These are phyloP conservation scores for Pichia sp. DNA, from an alignment of 1,139 yeast genomes.

Conservation along the genomic window DNA sequence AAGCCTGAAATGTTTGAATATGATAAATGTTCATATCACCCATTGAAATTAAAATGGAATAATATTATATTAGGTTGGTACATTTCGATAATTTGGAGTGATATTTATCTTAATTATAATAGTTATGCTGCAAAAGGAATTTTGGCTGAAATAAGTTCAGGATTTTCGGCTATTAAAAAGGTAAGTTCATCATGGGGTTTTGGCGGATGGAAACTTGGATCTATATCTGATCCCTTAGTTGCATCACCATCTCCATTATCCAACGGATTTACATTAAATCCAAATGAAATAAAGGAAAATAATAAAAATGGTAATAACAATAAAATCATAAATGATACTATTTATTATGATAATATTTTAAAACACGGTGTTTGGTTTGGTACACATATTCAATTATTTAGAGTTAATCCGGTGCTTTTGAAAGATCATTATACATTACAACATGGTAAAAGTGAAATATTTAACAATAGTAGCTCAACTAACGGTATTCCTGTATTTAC, in stretches of 20 bases:
- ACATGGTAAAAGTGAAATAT: constrained; percentile 11
- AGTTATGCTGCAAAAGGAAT: constrained; percentile 19
- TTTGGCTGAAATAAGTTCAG: constrained; percentile 30
- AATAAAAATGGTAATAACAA: background rate
- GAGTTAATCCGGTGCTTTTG: constrained; percentile 28
- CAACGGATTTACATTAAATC: background rate
- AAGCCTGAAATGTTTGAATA: constrained; percentile 35
- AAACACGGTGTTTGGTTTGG: constrained; percentile 53
- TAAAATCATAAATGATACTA: constrained; percentile 5
- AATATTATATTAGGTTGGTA: constrained; percentile 72
- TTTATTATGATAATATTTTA: constrained; percentile 31
- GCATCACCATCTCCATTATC: constrained; percentile 3
- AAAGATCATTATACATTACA: constrained; percentile 14
- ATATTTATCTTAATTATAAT: constrained; percentile 45
- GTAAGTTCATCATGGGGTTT: constrained; percentile 40
- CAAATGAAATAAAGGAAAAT: background rate
- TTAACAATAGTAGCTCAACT: background rate
- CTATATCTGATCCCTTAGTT: background rate
- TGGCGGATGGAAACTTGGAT: constrained; percentile 13
- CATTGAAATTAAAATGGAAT: constrained; percentile 56
- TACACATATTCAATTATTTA: constrained; percentile 57
- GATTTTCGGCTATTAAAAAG: constrained; percentile 41
- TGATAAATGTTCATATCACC: constrained; percentile 35
- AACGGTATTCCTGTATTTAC: constrained; percentile 1
- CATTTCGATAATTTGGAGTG: constrained; percentile 59